Evolutionary conservation across 177 flowering plant species (phyloP).

Genomic region (Telopea speciosissima): DNA sequence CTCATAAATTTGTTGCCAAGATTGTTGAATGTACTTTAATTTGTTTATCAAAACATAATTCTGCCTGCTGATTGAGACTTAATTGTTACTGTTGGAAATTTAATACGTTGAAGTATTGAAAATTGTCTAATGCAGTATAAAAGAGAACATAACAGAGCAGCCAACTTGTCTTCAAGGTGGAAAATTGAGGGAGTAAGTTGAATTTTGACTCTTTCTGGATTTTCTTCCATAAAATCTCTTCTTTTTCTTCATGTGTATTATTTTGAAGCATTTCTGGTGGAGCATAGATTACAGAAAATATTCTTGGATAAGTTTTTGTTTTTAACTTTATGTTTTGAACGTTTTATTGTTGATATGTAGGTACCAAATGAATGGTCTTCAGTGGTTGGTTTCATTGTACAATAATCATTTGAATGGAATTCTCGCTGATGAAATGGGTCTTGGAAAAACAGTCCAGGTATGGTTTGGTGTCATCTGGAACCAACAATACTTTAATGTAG

Average conservation of each 20-base stretch:
- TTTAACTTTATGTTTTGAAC: neutral
- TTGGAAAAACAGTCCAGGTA: conserved; percentile 99
- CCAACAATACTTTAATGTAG: neutral
- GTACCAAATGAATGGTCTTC: conserved; percentile 97
- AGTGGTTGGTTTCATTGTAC: conserved; percentile 94
- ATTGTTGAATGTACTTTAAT: neutral
- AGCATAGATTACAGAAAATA: neutral
- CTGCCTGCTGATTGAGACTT: neutral
- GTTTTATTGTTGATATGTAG: conserved; percentile 28
- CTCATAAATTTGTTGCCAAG: neutral
- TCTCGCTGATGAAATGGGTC: conserved; percentile 99
- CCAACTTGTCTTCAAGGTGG: conserved; percentile 78
- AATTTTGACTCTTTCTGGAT: conserved; percentile 4
- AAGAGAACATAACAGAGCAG: conserved; percentile 83
- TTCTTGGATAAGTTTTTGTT: neutral
- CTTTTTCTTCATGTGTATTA: too few relatives aligned
- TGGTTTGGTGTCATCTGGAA: conserved; percentile 3
- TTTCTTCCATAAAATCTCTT: neutral
- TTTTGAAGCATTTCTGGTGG: neutral
- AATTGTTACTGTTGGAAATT: conserved; percentile 1
- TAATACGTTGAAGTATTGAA: neutral
- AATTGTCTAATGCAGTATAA: conserved; percentile 52
- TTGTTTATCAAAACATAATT: neutral
- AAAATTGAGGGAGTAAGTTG: conserved; percentile 89
- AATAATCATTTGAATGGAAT: conserved; percentile 98